These are phyloP conservation scores for Neohortaea acidophila DNA, from an alignment of 495 filamentous ascomycete species.

Conservation along the genomic window DNA sequence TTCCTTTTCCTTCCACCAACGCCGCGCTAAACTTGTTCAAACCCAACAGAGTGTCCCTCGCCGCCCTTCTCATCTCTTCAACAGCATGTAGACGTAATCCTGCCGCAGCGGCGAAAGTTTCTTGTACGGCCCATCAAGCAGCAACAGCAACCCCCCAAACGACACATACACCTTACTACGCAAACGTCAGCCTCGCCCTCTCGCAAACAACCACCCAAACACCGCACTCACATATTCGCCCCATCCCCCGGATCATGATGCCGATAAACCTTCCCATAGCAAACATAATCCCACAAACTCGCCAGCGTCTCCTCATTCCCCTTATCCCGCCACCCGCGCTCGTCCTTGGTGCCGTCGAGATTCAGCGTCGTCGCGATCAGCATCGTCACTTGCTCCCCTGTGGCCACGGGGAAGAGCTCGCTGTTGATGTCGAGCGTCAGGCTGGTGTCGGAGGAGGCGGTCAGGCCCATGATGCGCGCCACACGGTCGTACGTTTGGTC, in stretches of 20 bases:
- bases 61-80: constrained; percentile 55
- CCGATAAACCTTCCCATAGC: constrained; percentile 92
- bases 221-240: constrained; percentile 60
- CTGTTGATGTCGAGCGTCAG: constrained; percentile 88
- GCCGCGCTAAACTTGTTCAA: constrained; percentile 15
- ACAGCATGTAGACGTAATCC: constrained; percentile 81
- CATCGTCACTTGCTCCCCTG: constrained; percentile 60
- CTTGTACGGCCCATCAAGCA: constrained; percentile 86
- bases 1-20: constrained; percentile 10
- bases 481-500: constrained; percentile 88
- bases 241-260: constrained; percentile 75
- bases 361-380: constrained; percentile 70
- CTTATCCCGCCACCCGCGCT: constrained; percentile 60
- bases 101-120: constrained; percentile 80
- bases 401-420: constrained; percentile 65
- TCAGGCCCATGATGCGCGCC: constrained; percentile 58
- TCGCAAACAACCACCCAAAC: constrained; percentile 1
- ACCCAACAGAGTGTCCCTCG: too few species aligned
- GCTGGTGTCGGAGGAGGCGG: constrained; percentile 49
- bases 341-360: constrained; percentile 52
- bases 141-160: constrained; percentile 81
- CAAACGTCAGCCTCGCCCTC: constrained; percentile 3
- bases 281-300: constrained; percentile 92
- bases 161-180: constrained; percentile 77
- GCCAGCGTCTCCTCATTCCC: constrained; percentile 63